Evolutionary conservation across 345 rosid genomes (phyloP).

Genomic region (Salix udensis): DNA sequence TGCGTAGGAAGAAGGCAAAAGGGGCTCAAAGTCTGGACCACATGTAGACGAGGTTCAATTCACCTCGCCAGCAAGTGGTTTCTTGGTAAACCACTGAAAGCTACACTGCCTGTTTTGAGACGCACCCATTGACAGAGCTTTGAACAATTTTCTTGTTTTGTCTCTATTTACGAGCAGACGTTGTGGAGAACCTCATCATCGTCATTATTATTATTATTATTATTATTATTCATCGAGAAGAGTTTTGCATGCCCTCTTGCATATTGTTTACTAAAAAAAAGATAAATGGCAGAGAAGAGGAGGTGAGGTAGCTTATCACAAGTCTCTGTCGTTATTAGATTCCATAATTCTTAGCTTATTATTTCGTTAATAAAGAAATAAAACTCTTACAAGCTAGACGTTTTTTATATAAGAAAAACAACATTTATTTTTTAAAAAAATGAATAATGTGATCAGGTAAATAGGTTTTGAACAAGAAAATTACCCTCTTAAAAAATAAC

Average conservation of each 20-base stretch:
- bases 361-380: too few relatives aligned
- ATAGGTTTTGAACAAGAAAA: not conserved
- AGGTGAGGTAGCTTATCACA: too few relatives aligned
- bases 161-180: not conserved
- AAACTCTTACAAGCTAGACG: too few relatives aligned
- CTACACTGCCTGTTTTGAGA: not conserved
- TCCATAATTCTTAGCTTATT: too few relatives aligned
- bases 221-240: not conserved
- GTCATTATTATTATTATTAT: too few relatives aligned
- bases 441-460: too few relatives aligned
- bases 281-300: not conserved
- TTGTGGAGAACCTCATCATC: not conserved
- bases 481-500: too few relatives aligned
- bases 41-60: not conserved
- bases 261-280: not conserved
- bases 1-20: not conserved
- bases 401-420: too few relatives aligned
- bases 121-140: not conserved
- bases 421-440: too few relatives aligned
- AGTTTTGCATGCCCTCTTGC: not conserved
- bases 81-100: constrained; percentile 12
- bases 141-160: too few relatives aligned
- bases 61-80: constrained; percentile 13
- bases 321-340: too few relatives aligned
- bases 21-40: not conserved